Percentiles rank a stretch among this genome's conserved stretches.
phyloP scores from a whole-genome alignment of 2,329 filamentous ascomycete species.

The Xylaria sp. region DNA sequence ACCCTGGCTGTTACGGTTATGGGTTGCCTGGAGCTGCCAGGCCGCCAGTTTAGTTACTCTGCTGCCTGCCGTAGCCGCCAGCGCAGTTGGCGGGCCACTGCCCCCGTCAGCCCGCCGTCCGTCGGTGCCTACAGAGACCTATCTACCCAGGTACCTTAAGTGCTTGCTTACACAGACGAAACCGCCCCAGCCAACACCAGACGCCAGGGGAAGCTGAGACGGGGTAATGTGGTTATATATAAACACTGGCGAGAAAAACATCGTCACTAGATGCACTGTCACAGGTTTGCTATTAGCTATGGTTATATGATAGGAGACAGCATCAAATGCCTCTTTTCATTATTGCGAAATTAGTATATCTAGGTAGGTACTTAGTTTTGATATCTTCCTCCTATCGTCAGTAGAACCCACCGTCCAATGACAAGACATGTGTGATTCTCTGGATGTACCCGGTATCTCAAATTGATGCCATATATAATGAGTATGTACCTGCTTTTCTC shows the following conservation, averaged over 20 bases:
- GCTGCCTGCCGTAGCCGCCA: slow-evolving; percentile 39
- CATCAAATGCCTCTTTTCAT: not conserved
- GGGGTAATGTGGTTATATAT: no score
- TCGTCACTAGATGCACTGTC: not conserved
- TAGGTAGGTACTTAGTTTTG: slow-evolving; percentile 4
- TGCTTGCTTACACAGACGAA: not conserved
- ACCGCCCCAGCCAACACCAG: not conserved
- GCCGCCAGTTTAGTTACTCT: slow-evolving; percentile 34
- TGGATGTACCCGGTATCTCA: not conserved
- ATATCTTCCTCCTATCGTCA: not conserved
- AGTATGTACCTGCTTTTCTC: slow-evolving; percentile 28
- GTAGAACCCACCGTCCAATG: not conserved
- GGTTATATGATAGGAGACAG: not conserved
- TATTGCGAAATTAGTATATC: slow-evolving; percentile 13
- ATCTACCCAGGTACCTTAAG: not conserved
- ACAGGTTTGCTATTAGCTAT: no score
- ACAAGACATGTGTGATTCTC: not conserved
- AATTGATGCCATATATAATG: slow-evolving; percentile 24
- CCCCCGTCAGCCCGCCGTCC: not conserved
- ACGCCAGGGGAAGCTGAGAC: no score
- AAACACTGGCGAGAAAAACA: not conserved
- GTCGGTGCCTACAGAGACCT: not conserved
- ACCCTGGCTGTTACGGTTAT: not conserved
- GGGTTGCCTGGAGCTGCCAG: slow-evolving; percentile 18
- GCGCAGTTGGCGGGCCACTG: not conserved